Percentiles rank a stretch among this genome's conserved stretches.
These are phyloP conservation scores for Aspergillus homomorphus DNA, from an alignment of 495 filamentous ascomycete species.

Conservation along the genomic window DNA sequence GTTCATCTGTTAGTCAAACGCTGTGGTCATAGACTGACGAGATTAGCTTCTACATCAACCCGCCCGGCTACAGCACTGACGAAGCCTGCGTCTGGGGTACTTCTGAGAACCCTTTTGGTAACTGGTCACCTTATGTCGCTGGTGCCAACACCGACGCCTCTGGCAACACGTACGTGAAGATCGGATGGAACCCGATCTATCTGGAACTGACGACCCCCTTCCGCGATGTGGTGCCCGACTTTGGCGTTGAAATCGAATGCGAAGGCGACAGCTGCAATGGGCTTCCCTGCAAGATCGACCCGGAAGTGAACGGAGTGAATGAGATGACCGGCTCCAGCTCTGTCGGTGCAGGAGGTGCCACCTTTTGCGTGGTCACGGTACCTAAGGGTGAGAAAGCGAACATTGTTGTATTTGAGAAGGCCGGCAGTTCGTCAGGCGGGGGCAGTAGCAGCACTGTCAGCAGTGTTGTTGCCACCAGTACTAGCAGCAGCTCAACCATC, in stretches of 20 bases:
- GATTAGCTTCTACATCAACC: slow-evolving; percentile 71
- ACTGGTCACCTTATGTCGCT: slow-evolving; percentile 78
- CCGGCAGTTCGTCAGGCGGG: slow-evolving; percentile 22
- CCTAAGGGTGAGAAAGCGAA: slow-evolving; percentile 64
- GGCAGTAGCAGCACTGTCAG: slow-evolving; percentile 18
- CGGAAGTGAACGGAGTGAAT: slow-evolving; percentile 56
- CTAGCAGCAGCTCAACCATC: slow-evolving; percentile 16
- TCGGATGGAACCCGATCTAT: slow-evolving; percentile 80
- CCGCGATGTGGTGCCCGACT: slow-evolving; percentile 56
- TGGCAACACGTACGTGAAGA: slow-evolving; percentile 70
- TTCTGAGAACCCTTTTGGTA: slow-evolving; percentile 61
- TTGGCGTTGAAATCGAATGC: slow-evolving; percentile 71
- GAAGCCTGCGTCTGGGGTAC: slow-evolving; percentile 73
- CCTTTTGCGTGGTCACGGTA: slow-evolving; percentile 77
- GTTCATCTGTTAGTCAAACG: slow-evolving; percentile 6
- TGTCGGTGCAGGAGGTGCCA: slow-evolving; percentile 64
- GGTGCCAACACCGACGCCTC: slow-evolving; percentile 66
- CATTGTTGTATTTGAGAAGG: slow-evolving; percentile 60
- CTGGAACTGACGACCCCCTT: slow-evolving; percentile 57
- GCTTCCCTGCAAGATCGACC: slow-evolving; percentile 72
- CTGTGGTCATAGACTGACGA: slow-evolving; percentile 13
- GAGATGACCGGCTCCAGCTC: slow-evolving; percentile 53
- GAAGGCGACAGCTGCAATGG: slow-evolving; percentile 65
- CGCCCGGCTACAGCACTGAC: slow-evolving; percentile 58
- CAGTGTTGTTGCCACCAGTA: slow-evolving; percentile 12